These are phyloP conservation scores for Fusarium graminum DNA, from an alignment of 2,329 filamentous ascomycete genomes.

Conservation along the genomic window DNA sequence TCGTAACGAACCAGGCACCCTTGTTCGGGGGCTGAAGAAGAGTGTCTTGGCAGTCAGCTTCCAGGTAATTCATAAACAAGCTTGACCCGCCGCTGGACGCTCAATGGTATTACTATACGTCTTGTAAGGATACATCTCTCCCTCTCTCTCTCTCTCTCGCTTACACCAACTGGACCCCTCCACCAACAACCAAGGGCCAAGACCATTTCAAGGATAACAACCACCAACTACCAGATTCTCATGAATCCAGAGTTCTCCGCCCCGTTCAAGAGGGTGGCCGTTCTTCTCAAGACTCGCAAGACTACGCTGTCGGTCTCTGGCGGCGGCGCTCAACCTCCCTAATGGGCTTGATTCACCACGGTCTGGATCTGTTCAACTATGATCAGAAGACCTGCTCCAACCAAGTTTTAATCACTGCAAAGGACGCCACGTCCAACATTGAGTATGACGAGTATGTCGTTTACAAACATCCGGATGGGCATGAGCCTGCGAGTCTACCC, in stretches of 20 bases:
- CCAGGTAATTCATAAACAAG: constrained; percentile 34
- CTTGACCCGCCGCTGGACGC: constrained; percentile 23
- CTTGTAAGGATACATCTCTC: constrained; percentile 1
- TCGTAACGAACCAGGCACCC: constrained; percentile 31
- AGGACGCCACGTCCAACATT: constrained; percentile 50
- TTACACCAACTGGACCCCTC: constrained; percentile 1
- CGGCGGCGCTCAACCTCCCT: constrained; percentile 45
- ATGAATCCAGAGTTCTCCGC: constrained; percentile 44
- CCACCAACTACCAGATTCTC: constrained; percentile 21
- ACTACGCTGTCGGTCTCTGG: constrained; percentile 44
- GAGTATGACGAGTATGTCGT: constrained; percentile 58
- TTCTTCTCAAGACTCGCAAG: constrained; percentile 43
- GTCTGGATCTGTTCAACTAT: constrained; percentile 56
- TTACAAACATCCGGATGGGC: constrained; percentile 47
- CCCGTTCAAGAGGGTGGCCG: constrained; percentile 44
- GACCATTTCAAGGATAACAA: constrained; percentile 4
- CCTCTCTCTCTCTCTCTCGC: constrained; percentile 1
- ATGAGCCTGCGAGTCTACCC: constrained; percentile 15
- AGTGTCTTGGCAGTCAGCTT: constrained; percentile 36
- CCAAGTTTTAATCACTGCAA: constrained; percentile 53
- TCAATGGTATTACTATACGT: constrained; percentile 12
- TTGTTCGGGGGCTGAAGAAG: constrained; percentile 20
- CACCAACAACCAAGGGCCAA: constrained; percentile 2
- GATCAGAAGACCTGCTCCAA: constrained; percentile 52
- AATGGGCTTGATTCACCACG: constrained; percentile 48